phyloP scores from a whole-genome alignment of 768 basidiomycete species.

The Termitomyces sp. region DNA sequence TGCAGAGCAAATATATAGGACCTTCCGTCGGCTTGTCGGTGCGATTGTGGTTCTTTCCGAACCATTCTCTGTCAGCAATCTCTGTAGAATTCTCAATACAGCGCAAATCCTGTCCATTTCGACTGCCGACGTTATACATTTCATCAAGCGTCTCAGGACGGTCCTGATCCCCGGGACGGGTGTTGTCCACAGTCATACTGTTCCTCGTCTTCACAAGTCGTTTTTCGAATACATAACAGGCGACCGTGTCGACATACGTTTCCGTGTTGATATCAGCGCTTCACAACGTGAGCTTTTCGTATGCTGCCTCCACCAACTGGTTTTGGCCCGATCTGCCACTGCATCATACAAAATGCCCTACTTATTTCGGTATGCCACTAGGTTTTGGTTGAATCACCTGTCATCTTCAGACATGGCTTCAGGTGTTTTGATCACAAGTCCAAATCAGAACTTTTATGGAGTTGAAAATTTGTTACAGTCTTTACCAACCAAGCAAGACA shows the following conservation, averaged over 20 bases:
- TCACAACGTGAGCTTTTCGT: constrained; percentile 6
- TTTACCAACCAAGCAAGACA: not conserved
- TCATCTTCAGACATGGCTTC: not conserved
- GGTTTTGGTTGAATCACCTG: constrained; percentile 4
- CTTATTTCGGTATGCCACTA: no score
- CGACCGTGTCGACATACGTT: not conserved
- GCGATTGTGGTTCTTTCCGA: no score
- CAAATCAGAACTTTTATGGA: not conserved
- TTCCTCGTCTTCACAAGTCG: constrained; percentile 16
- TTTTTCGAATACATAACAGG: constrained; percentile 15
- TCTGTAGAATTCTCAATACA: constrained; percentile 8
- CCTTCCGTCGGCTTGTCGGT: no score
- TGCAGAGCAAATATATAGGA: not conserved
- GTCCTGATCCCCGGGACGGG: constrained; percentile 13
- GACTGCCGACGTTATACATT: constrained; percentile 9
- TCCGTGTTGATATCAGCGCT: not conserved
- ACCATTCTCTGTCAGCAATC: no score
- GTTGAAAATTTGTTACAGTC: not conserved
- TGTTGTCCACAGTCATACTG: constrained; percentile 5
- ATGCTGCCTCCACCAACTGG: constrained; percentile 6
- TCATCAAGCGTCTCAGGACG: constrained; percentile 14
- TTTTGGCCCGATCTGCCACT: not conserved
- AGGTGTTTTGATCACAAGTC: not conserved
- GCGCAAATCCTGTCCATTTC: not conserved
- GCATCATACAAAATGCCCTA: no score